A percentile compares a stretch with the other conserved stretches of the same genome.
These are phyloP conservation scores for Coleophoma crateriformis DNA, from an alignment of 2,329 filamentous ascomycete genomes.

Conservation along the genomic window DNA sequence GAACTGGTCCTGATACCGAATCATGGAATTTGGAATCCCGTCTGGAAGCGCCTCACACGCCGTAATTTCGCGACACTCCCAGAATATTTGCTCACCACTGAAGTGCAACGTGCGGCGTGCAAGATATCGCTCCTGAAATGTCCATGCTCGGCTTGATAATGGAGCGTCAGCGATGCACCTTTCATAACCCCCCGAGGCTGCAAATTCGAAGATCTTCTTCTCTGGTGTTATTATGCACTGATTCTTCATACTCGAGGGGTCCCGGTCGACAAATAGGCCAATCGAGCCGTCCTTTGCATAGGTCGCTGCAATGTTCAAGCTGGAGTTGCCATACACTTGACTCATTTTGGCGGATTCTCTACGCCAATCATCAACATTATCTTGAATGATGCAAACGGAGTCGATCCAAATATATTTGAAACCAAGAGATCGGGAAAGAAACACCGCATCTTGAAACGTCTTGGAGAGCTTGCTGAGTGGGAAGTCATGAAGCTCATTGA, in stretches of 20 bases:
- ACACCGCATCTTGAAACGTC: not conserved
- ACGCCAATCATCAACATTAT: slow-evolving; percentile 1
- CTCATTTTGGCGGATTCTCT: not conserved
- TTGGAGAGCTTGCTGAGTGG: not conserved
- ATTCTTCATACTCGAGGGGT: not conserved
- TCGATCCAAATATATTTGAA: slow-evolving; percentile 1
- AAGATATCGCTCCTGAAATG: not conserved
- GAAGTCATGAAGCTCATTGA: not conserved
- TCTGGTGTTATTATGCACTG: not conserved
- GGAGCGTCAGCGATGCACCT: not conserved
- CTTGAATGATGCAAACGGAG: slow-evolving; percentile 2
- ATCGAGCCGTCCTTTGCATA: not conserved
- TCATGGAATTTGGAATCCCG: not conserved
- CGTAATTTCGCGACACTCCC: not conserved
- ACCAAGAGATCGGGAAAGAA: not conserved
- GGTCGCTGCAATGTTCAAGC: not conserved
- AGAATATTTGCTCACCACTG: not conserved
- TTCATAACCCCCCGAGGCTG: not conserved
- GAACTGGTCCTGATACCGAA: not conserved
- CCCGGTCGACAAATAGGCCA: not conserved
- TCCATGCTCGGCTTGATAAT: not conserved
- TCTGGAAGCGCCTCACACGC: not conserved
- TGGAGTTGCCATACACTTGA: not conserved
- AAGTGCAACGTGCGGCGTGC: not conserved
- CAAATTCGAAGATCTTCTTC: not conserved